These are phyloP conservation scores for Rhododendron williamsianum DNA, from an alignment of 148 eudicot species.

Conservation along the genomic window DNA sequence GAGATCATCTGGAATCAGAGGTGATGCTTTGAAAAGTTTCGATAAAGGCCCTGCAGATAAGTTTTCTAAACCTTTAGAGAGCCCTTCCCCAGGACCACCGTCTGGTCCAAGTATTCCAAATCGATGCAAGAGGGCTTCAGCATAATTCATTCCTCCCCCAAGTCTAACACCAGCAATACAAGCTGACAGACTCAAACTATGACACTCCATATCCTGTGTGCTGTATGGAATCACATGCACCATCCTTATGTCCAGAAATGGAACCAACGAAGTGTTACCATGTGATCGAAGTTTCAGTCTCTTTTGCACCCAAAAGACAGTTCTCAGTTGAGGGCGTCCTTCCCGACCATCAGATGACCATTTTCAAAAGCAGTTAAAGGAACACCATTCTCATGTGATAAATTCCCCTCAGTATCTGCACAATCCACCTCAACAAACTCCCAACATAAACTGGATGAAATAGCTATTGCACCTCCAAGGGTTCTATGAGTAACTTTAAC, in stretches of 20 bases:
- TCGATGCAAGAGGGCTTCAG: constrained; percentile 77
- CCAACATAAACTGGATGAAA: constrained; percentile 69
- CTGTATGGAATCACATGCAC: constrained; percentile 76
- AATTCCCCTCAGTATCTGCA: constrained; percentile 45
- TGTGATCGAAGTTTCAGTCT: constrained; percentile 29
- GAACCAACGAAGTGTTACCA: constrained; percentile 25
- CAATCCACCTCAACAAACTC: constrained; percentile 75
- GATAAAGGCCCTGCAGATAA: constrained; percentile 76
- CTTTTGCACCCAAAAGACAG: constrained; percentile 89
- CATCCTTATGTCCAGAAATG: constrained; percentile 60
- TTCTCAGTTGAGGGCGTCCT: constrained; percentile 51
- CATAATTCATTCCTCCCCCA: constrained; percentile 90
- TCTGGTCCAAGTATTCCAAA: constrained; percentile 91
- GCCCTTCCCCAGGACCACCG: constrained; percentile 90
- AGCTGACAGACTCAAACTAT: constrained; percentile 78
- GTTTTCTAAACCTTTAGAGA: constrained; percentile 63
- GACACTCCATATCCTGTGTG: constrained; percentile 64
- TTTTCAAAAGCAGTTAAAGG: constrained; percentile 23
- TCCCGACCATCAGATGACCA: constrained; percentile 26
- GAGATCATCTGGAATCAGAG: constrained; percentile 33
- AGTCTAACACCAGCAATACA: constrained; percentile 83
- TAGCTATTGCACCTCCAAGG: constrained; percentile 82
- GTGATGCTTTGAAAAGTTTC: constrained; percentile 70
- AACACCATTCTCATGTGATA: constrained; percentile 24
- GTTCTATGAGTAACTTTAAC: constrained; percentile 75